Evolutionary conservation across 352 stramenopile genomes (phyloP).

Genomic region (Globisporangium middletonii): DNA sequence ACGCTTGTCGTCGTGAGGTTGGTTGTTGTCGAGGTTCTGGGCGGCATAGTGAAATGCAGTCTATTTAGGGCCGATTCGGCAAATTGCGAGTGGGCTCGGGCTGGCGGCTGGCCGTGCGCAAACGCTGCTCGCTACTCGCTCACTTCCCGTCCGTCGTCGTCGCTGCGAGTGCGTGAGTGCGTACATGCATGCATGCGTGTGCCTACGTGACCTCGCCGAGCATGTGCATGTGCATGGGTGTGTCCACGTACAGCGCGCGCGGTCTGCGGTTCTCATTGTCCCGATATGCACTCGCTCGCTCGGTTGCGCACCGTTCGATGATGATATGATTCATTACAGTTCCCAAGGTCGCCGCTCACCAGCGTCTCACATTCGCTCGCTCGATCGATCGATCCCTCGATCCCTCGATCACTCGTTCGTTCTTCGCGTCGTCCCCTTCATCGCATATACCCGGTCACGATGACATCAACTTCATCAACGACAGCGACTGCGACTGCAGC

Average conservation of each 20-base stretch:
- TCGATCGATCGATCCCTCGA: not conserved
- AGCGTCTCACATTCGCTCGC: not conserved
- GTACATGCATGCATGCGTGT: not conserved
- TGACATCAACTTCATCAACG: not conserved
- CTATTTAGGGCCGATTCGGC: too few species aligned
- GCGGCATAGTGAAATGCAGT: too few species aligned
- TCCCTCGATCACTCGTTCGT: not conserved
- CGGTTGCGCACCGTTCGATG: not conserved
- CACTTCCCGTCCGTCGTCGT: conserved; percentile 24
- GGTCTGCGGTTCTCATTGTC: not conserved
- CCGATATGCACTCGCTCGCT: not conserved
- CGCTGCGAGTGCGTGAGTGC: conserved; percentile 14
- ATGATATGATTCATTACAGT: conserved; percentile 10
- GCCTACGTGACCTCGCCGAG: too few species aligned
- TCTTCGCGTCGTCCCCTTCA: not conserved
- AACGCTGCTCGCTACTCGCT: not conserved
- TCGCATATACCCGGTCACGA: not conserved
- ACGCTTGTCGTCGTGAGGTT: too few species aligned
- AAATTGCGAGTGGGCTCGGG: too few species aligned
- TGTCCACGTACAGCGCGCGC: not conserved
- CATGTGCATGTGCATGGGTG: not conserved
- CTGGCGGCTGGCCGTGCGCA: too few species aligned
- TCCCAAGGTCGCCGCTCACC: conserved; percentile 1
- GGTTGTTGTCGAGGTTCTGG: too few species aligned
- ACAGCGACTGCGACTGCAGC: not conserved